Percentiles rank a stretch among this genome's conserved stretches.
Conservation (phyloP, 2,329 filamentous ascomycete species). For the Rhytidhysteron rufulum region DNA sequence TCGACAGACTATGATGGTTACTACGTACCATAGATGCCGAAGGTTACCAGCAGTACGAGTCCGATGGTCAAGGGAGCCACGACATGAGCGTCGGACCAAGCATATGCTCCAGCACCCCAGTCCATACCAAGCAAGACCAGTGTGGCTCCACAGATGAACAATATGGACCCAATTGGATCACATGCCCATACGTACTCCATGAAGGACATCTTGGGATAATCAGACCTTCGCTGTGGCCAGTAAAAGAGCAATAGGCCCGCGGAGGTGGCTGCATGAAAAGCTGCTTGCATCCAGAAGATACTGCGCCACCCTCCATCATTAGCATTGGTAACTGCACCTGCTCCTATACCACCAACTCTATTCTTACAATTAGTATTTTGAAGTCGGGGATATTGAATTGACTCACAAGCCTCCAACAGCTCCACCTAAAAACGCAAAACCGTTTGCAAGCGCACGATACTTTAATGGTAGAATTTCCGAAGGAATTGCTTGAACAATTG, state of each 20-base stretch:
- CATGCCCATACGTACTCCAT: conserved; percentile 45
- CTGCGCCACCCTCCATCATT: conserved; percentile 49
- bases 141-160: conserved; percentile 44
- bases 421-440: conserved; percentile 50
- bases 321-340: conserved; percentile 51
- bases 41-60: conserved; percentile 38
- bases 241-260: conserved; percentile 49
- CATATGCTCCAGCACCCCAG: conserved; percentile 5
- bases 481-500: conserved; percentile 55
- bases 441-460: conserved; percentile 54
- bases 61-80: conserved; percentile 42
- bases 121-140: conserved; percentile 24
- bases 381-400: conserved; percentile 3
- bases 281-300: conserved; percentile 59
- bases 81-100: conserved; percentile 24
- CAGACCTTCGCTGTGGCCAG: conserved; percentile 40
- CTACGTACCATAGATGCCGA: conserved; percentile 31
- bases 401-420: conserved; percentile 51
- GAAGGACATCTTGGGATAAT: conserved; percentile 38
- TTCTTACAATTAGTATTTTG: background rate
- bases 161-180: conserved; percentile 45
- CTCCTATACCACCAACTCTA: conserved; percentile 18
- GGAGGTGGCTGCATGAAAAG: conserved; percentile 47
- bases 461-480: conserved; percentile 56
- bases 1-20: background rate